These are phyloP conservation scores for Trametes hirsuta DNA, from an alignment of 1,284 basidiomycete species.

Conservation along the genomic window DNA sequence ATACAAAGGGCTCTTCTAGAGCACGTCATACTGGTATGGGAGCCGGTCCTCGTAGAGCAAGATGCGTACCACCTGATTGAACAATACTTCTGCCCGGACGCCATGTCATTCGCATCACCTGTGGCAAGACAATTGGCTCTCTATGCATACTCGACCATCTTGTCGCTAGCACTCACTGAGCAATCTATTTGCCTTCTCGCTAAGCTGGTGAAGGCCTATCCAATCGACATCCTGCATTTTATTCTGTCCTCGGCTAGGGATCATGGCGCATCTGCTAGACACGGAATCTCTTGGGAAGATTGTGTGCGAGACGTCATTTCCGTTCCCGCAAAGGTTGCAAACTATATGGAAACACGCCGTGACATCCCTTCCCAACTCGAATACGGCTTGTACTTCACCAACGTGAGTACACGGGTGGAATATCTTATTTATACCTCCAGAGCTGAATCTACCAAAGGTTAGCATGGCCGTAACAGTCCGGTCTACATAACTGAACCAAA, in stretches of 20 bases:
- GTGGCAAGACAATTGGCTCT: constrained; percentile 58
- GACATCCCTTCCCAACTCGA: constrained; percentile 52
- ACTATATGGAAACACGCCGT: constrained; percentile 48
- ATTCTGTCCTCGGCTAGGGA: constrained; percentile 44
- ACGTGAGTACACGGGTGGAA: constrained; percentile 59
- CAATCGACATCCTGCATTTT: constrained; percentile 67
- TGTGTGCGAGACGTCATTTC: constrained; percentile 61
- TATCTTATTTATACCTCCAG: constrained; percentile 42
- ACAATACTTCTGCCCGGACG: constrained; percentile 74
- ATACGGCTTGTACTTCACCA: constrained; percentile 55
- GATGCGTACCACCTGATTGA: constrained; percentile 48
- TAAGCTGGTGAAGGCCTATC: constrained; percentile 60
- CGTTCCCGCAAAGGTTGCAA: constrained; percentile 71
- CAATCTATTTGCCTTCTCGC: constrained; percentile 56
- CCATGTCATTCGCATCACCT: constrained; percentile 51
- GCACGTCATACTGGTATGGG: constrained; percentile 72
- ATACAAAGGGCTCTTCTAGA: constrained; percentile 70
- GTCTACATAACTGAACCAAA: background rate
- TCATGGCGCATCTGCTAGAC: constrained; percentile 29
- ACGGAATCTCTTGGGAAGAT: constrained; percentile 65
- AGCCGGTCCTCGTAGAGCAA: constrained; percentile 53
- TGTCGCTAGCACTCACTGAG: constrained; percentile 51
- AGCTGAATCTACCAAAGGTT: constrained; percentile 34
- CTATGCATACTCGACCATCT: constrained; percentile 62
- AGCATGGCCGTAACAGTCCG: constrained; percentile 6